Base-by-base conservation (phyloP, 2,329 filamentous ascomycete species). In the Trichoderma endophyticum region DNA sequence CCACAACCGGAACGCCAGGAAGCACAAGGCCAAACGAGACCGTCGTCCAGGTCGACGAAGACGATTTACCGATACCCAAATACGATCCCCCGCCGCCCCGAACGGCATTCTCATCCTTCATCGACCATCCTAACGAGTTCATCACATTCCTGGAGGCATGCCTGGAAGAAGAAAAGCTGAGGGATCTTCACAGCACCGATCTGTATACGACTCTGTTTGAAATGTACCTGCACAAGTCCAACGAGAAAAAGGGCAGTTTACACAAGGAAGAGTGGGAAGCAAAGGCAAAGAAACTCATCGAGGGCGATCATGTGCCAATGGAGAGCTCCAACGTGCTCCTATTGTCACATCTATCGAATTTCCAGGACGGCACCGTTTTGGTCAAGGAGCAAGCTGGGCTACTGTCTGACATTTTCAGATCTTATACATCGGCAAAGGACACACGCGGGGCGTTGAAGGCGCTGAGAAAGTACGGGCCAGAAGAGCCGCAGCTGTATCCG, bases 161-260 rank as follows among this genome's bases (percentile, higher is more conserved):
- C 73, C 88, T 97, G 6, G 84, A 90, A 64, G 91, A 94, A 72
- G 85, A 90, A 24, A 87, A 88, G 26, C 82, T 97, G n/a, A 90
- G 89, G 24, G 86, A 92, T 43, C 87, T 90, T 9, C 93, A 98
- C 79, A 92, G 90, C 74, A 88, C 91, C 1, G 97, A 99, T 80
- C 86, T 99, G 18, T 96, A 96, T 78, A 98, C 95, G 0, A 98
- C 97, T 0, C 82, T 99, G 15, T 98, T 99, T 78, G 97, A 99
- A 81, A 98, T 99, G 92, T 99, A 98, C 79, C 85, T 99, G 9
- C 93, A 97, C 80, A 96, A 94, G 77, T 93, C 95, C 26, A 92
- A 90, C 72, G 89, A 91, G 72, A 91, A 91, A 77, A 93, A 91
- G 77, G 91, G 91, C 11, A 84, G 86, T 61, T 81, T 81, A 79